A percentile compares a stretch with the other conserved stretches of the same genome.
These are phyloP conservation scores for Glycine tomentella DNA, from an alignment of 306 rosid genomes.

Conservation along the genomic window DNA sequence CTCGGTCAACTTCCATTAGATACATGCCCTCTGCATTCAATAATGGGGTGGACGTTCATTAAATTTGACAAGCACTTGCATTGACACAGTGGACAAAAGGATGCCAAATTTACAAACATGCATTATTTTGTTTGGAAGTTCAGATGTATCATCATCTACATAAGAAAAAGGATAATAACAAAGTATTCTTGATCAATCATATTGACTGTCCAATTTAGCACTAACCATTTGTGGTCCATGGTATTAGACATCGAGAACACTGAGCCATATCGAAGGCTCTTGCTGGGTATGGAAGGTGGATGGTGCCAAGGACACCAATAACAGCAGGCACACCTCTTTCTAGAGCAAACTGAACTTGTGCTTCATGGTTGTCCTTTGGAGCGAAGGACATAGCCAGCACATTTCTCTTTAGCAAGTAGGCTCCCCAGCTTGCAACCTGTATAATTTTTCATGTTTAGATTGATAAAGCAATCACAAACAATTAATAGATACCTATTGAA, in stretches of 20 bases:
- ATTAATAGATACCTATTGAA: conserved; percentile 32
- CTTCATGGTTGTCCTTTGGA: conserved; percentile 98
- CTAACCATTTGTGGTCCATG: conserved; percentile 91
- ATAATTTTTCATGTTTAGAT: conserved; percentile 46
- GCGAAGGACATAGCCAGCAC: conserved; percentile 95
- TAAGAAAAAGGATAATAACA: conserved; percentile 38
- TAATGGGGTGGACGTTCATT: conserved; percentile 18
- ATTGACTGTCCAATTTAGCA: conserved; percentile 37
- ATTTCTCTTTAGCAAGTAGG: conserved; percentile 89
- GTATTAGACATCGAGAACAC: conserved; percentile 96
- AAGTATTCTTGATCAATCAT: conserved; percentile 25
- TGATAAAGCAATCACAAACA: conserved; percentile 47
- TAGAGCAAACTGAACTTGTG: conserved; percentile 97
- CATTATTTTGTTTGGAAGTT: conserved; percentile 18
- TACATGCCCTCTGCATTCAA: conserved; percentile 78
- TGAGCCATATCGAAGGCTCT: conserved; percentile 98
- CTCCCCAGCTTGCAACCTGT: conserved; percentile 99
- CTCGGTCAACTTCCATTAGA: conserved; percentile 96
- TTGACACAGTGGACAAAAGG: conserved; percentile 6
- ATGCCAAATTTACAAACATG: conserved; percentile 10
- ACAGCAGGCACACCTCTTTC: conserved; percentile 97
- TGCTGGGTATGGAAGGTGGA: conserved; percentile 89
- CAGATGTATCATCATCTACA: conserved; percentile 19
- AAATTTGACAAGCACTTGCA: conserved; percentile 27
- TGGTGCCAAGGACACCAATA: conserved; percentile 92